Evolutionary conservation across 805 yeast species (phyloP).

Genomic region (Yarrowia bubula): DNA sequence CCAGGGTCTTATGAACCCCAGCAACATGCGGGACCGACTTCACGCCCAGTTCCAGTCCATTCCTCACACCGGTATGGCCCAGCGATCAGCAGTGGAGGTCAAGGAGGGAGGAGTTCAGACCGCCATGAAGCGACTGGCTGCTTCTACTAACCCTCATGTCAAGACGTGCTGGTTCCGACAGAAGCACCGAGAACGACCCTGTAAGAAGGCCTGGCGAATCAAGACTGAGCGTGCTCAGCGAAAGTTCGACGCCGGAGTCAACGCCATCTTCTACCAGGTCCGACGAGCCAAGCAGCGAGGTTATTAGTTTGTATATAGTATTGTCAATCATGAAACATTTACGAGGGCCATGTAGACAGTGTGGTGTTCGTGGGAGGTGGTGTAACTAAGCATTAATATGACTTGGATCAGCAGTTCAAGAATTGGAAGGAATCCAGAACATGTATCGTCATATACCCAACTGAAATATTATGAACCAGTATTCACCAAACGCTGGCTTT

Average conservation of each 20-base stretch:
- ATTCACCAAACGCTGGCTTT: no score
- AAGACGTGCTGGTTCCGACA: slow-evolving; percentile 11
- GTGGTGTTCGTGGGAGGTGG: no score
- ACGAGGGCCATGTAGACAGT: no score
- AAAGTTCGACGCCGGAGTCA: slow-evolving; percentile 23
- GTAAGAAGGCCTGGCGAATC: slow-evolving; percentile 25
- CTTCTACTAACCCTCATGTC: not conserved
- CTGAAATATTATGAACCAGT: no score
- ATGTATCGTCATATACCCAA: no score
- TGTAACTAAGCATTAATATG: no score
- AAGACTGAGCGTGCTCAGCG: slow-evolving; percentile 26
- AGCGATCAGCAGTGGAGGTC: slow-evolving; percentile 22
- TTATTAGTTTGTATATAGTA: slow-evolving; percentile 23
- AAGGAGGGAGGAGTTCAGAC: slow-evolving; percentile 13
- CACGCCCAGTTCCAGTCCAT: slow-evolving; percentile 23
- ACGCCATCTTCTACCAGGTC: slow-evolving; percentile 15
- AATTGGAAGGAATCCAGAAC: no score
- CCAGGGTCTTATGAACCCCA: slow-evolving; percentile 21
- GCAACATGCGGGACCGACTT: slow-evolving; percentile 6
- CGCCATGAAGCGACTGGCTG: slow-evolving; percentile 8
- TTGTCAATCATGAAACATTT: not conserved
- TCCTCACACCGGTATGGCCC: slow-evolving; percentile 20
- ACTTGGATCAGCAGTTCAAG: no score
- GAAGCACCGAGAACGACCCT: slow-evolving; percentile 19
- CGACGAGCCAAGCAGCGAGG: slow-evolving; percentile 27